Evolutionary conservation across 352 stramenopile genomes (phyloP).

Genomic region (Phytopythium vexans): DNA sequence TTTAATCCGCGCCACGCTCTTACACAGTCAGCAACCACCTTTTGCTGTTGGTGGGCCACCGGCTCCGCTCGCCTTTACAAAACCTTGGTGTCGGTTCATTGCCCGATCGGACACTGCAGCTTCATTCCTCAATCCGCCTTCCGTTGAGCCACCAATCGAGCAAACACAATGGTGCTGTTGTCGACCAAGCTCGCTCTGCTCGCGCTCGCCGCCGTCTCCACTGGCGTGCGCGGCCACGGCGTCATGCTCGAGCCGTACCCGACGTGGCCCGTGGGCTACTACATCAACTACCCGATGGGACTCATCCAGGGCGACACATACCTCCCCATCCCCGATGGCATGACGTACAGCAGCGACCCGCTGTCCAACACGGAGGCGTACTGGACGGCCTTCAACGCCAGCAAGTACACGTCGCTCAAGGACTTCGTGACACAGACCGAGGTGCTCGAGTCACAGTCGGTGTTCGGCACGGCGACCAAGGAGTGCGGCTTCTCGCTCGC

Average conservation of each 20-base stretch:
- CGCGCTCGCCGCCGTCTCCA: conserved; percentile 1
- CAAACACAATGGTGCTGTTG: conserved; percentile 1
- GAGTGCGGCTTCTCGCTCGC: conserved; percentile 25
- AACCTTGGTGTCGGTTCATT: no score
- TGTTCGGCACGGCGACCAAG: conserved; percentile 7
- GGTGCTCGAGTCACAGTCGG: conserved; percentile 2
- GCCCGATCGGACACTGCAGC: no score
- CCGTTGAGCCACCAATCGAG: not conserved
- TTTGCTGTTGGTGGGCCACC: no score
- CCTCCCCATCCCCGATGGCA: not conserved
- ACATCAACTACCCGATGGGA: not conserved
- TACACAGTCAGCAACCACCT: no score
- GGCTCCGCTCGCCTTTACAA: no score
- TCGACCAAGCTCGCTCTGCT: conserved; percentile 3
- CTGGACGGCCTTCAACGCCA: conserved; percentile 1
- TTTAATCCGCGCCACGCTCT: no score
- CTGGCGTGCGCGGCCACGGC: not conserved
- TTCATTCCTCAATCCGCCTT: not conserved
- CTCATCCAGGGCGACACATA: not conserved
- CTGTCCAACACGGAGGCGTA: not conserved
- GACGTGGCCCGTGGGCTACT: not conserved
- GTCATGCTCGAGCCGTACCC: conserved; percentile 5
- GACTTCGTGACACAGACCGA: not conserved
- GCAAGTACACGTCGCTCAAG: conserved; percentile 1
- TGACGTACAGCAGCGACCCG: not conserved